Evolutionary conservation across 2,329 filamentous ascomycete species (phyloP).

Genomic region (Colletotrichum sp.): DNA sequence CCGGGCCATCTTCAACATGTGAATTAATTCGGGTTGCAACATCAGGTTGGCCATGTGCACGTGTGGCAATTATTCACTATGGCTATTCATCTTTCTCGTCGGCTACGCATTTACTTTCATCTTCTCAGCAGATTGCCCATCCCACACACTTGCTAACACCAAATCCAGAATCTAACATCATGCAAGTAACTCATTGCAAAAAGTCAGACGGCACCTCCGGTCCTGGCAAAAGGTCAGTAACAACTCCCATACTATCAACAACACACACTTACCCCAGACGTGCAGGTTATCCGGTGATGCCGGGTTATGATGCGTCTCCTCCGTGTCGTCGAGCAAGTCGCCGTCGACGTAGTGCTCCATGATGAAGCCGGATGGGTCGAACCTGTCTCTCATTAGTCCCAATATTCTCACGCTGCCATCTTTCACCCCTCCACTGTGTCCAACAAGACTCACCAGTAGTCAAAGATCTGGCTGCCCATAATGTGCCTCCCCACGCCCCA

Average conservation of each 20-base stretch:
- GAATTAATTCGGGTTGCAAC: neutral
- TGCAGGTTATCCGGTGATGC: slow-evolving; percentile 47
- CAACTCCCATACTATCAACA: neutral
- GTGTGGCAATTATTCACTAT: neutral
- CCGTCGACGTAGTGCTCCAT: slow-evolving; percentile 76
- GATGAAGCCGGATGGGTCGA: slow-evolving; percentile 67
- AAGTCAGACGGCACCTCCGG: slow-evolving; percentile 23
- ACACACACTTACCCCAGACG: slow-evolving; percentile 45
- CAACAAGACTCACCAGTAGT: slow-evolving; percentile 30
- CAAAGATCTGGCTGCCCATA: slow-evolving; percentile 72
- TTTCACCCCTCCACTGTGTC: too few relatives aligned
- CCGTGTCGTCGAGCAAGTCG: slow-evolving; percentile 64
- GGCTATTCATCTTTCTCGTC: neutral
- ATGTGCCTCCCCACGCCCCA: slow-evolving; percentile 78
- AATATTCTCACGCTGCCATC: too few relatives aligned
- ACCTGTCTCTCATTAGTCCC: slow-evolving; percentile 41
- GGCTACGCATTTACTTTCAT: neutral
- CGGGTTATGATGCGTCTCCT: slow-evolving; percentile 47
- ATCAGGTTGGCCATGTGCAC: neutral
- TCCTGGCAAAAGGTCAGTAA: slow-evolving; percentile 8
- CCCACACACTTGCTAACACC: neutral
- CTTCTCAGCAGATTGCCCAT: neutral
- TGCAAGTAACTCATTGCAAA: neutral
- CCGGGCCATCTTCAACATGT: neutral
- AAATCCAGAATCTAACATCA: neutral